These are phyloP conservation scores for Aspergillus hortae DNA, from an alignment of 2,329 filamentous ascomycete species.

Conservation along the genomic window DNA sequence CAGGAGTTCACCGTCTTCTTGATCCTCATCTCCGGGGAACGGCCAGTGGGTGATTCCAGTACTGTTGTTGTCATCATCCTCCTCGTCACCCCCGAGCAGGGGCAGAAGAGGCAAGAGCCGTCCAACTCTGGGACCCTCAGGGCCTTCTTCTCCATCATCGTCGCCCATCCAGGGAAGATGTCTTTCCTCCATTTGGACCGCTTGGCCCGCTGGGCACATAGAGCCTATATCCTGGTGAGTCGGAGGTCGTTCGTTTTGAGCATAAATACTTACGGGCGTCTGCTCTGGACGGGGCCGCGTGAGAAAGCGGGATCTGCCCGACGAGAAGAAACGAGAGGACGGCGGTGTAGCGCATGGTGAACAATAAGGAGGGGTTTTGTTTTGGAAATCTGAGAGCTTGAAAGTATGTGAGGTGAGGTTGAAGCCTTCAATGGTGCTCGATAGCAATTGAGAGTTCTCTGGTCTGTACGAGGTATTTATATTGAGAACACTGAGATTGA, in stretches of 20 bases:
- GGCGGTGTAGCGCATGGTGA: background rate
- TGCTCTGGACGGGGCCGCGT: background rate
- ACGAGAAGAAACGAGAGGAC: background rate
- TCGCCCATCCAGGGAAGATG: background rate
- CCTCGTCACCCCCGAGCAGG: background rate
- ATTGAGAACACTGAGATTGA: background rate
- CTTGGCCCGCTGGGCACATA: too few species aligned
- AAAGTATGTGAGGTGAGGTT: too few species aligned
- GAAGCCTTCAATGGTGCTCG: too few species aligned
- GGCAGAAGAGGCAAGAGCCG: background rate
- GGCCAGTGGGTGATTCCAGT: background rate
- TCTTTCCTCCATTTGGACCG: too few species aligned
- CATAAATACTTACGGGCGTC: background rate
- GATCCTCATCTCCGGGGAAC: background rate
- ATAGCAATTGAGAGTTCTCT: background rate
- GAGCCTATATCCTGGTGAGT: background rate
- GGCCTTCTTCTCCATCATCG: background rate
- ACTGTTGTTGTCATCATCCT: background rate
- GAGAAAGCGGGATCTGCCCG: background rate
- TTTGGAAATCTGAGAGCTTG: too few species aligned
- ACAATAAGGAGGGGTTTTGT: background rate
- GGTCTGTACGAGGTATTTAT: background rate
- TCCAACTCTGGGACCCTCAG: too few species aligned
- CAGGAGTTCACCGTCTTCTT: background rate
- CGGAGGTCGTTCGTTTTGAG: background rate